Evolutionary conservation across 2,329 filamentous ascomycete genomes (phyloP), one percentile per base, ranked within the genome.

Genomic region (Botryotinia calthae): DNA sequence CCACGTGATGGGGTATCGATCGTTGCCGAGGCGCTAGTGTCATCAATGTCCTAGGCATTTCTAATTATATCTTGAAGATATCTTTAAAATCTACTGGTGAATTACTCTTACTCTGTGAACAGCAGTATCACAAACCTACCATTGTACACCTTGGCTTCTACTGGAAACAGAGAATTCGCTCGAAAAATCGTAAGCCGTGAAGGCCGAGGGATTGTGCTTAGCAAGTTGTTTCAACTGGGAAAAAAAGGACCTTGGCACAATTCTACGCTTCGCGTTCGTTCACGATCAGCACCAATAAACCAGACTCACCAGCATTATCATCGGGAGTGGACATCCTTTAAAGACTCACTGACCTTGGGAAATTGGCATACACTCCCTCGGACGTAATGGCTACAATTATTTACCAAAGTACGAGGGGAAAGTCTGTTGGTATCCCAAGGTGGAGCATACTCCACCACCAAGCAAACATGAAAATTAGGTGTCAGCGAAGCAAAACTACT

Each of bases 161-260:
- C 12, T 34, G 14, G 28, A 28, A 64, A 28, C 40, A 34, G 6
- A 16, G 0, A 46, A 34, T 64, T 64, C 28, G 28, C 42, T 64
- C 42, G 40, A 64, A 12, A 31, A 46, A 25, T 46, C 2, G 42
- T 22, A 46, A 20, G 5, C 18, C n/a, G 18, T 64, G 42, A 64
- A 64, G 42, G 62, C 62, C 62, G 62, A 64, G 42, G 18, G 62
- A 46, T 34, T 46, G 62, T 64, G 62, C 62, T 64, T 64, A 44
- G 62, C 28, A 64, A 34, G 9, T 64, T 46, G 62, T 64, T 64
- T 64, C 62, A 64, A 64, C 62, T 64, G 62, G 42, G 12, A 37
- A 46, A 46, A 46, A 46, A 31, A 31, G 18, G 16, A 28, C 28
- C 40, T 64, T 64, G 62, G 62, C 62, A 64, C 22, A 46, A 6